Base-by-base conservation (phyloP, 2,329 filamentous ascomycete genomes). In the Colletotrichum sojae region DNA sequence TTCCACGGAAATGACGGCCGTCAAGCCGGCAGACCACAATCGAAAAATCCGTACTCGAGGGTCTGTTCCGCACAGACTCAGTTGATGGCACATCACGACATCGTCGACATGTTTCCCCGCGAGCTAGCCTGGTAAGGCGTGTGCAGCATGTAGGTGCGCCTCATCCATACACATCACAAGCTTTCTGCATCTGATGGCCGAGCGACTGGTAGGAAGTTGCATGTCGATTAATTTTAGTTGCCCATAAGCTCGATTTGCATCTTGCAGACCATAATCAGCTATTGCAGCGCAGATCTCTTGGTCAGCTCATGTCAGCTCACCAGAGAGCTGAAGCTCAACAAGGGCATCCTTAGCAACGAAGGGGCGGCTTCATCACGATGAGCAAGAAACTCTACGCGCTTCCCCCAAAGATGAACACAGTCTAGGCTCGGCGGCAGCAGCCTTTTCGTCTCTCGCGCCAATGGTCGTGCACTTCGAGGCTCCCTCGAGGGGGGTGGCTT, bases 181-280 rank as follows among this genome's bases (percentile, higher is more conserved):
- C 40, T 43, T 43, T 48, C 39, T 55, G 60, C 55, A 46, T 66
- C 56, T 5, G 56, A 61, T 61, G 48, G 59, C 22, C 46, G 39
- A 66, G 6, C 16, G 27, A 48, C 39, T 36, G 45, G 5, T 45
- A 6, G 22, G 5, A 12, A 25, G 53, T 40, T 39, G 18, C 22
- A 54, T 25, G 27, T 27, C 25, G 39, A 25, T 39, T 15, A 12
- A 3, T 18, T 18, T 18, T 15, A 13, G 16, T 27, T 18, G 15
- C 5, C 54, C 16, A 18, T 39, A 15, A 15, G 15, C 40, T 60
- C 40, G 40, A 60, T 13, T 60, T 60, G 48, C 56, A 9, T 36
- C 22, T 4, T 60, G 63, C 63, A 61, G 46, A 54, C n/a, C 22
- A 25, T 25, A 25, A 25, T 5, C 22, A 25, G 22, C 22, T 16